Percentiles rank a stretch among this genome's conserved stretches.
These are phyloP conservation scores for Lasiosphaeria miniovina DNA, from an alignment of 495 filamentous ascomycete species.

Conservation along the genomic window DNA sequence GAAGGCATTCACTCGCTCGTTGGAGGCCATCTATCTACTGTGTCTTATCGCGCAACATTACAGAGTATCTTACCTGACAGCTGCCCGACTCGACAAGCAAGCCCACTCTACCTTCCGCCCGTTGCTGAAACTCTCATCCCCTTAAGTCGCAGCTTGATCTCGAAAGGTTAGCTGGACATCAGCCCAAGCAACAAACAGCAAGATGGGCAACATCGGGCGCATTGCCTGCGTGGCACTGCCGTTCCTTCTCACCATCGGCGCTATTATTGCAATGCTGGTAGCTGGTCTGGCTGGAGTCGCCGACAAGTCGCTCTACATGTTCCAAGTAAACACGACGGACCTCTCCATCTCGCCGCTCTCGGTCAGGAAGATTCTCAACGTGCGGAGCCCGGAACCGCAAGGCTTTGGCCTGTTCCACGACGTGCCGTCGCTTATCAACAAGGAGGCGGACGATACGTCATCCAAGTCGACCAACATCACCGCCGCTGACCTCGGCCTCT, in stretches of 20 bases:
- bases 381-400: slow-evolving; percentile 6
- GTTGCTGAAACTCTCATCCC: neutral
- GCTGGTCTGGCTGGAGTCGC: slow-evolving; percentile 70
- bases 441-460: slow-evolving; percentile 5
- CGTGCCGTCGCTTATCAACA: slow-evolving; percentile 11
- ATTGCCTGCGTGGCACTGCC: slow-evolving; percentile 79
- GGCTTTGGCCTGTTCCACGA: slow-evolving; percentile 12
- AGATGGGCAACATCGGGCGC: slow-evolving; percentile 55
- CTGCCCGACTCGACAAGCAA: neutral
- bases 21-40: too few species aligned
- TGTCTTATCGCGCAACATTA: too few species aligned
- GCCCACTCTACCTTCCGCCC: neutral
- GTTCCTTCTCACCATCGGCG: slow-evolving; percentile 69
- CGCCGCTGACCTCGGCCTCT: slow-evolving; percentile 56
- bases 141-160: neutral
- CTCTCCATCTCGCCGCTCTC: slow-evolving; percentile 39
- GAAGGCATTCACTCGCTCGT: too few species aligned
- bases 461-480: slow-evolving; percentile 40
- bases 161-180: slow-evolving; percentile 4
- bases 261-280: slow-evolving; percentile 68
- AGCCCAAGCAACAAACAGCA: slow-evolving; percentile 11
- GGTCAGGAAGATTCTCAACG: slow-evolving; percentile 18
- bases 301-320: slow-evolving; percentile 67
- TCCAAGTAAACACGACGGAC: slow-evolving; percentile 59
- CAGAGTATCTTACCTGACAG: neutral